Evolutionary conservation across 495 filamentous ascomycete genomes (phyloP), one percentile per base, ranked within the genome.

Genomic region (Annulohypoxylon bovei): DNA sequence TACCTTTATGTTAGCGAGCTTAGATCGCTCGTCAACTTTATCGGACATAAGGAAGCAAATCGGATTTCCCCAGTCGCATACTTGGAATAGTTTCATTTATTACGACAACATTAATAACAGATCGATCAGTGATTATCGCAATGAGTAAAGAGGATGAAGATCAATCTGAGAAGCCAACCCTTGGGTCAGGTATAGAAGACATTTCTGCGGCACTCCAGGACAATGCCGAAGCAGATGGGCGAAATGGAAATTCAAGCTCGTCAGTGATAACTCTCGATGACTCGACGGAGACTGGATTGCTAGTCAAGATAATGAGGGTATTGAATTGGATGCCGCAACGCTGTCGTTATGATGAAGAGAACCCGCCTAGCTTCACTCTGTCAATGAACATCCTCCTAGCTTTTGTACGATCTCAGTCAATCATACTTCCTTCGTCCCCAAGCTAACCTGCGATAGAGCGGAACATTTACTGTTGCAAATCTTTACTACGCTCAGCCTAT

Each of bases 401-500:
- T 28, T 72, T 77, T 44, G 76, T 78, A 77, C 50, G 73, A 42
- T 44, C 6, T 22, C 35, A 18, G 6, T 22, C 25, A 16, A 16
- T 2, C 20, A 9, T 11, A n/a, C 35, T 25, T 28, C 5, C 18
- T 47, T 37, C n/a, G 9, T 35, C 30, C 4, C 33, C 4, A 27
- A 40, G 22, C 70, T 75, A 20, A 76, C 32, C 20, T 62, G 6
- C 1, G 25, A 18, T 49, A 81, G 79, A 78, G 72, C 5, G 71
- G 75, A 4, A 73, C 75, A 1, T 79, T 89, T 61, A 87, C 87
- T 0, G 88, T 92, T 40, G 89, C 90, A n/a, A 93, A 92, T 75
- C 79, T 93, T 3, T 92, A 93, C 77, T 92, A 93, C 68, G 85
- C 84, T 14, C 90, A 93, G 46, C 91, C 90, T 0, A 88, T 93